Evolutionary conservation across 2,329 filamentous ascomycete genomes (phyloP), one percentile per base, ranked within the genome.

Genomic region (Fusarium heterosporum): DNA sequence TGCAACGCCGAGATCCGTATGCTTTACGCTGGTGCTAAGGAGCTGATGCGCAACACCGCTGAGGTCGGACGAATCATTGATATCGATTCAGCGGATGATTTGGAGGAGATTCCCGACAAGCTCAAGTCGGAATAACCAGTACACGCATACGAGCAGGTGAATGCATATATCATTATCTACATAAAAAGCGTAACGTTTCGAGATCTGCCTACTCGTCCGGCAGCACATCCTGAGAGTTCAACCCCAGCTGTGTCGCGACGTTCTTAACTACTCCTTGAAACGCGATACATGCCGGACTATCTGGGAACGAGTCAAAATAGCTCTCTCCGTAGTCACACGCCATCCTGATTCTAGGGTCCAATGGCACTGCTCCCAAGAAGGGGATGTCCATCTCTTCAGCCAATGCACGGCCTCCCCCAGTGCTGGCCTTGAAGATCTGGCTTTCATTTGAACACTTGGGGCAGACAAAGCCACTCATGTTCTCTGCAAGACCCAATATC

Each of bases 381-480:
- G 92, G 92, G 14, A 99, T 91, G 2, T 86, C 87, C 85, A 95
- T 93, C 78, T 98, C 95, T 76, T 90, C 84, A 3, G 96, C 95
- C 68, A 99, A 78, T 40, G 87, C 88, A 55, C 85, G 84, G 3
- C 92, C 96, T 19, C 96, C 96, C 10, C 96, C 96, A 1, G 96
- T 99, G 11, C 92, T 96, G 12, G 96, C 89, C 71, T 89, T 86
- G 82, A 99, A 99, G 48, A 99, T 97, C 77, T 97, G 88, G 73
- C 85, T 90, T 76, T 89, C 83, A 69, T 93, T 89, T 54, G 88
- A 92, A 79, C 96, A 99, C 56, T 92, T 95, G 11, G 94, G 94
- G 75, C 96, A 99, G 52, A 99, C 94, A 72, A 98, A 99, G 5
- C 93, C 93, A 59, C 90, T 93, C 96, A 99, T 99, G 76, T 99